phyloP scores from a whole-genome alignment of 2,329 filamentous ascomycete genomes.

The Curvularia hawaiiensis region DNA sequence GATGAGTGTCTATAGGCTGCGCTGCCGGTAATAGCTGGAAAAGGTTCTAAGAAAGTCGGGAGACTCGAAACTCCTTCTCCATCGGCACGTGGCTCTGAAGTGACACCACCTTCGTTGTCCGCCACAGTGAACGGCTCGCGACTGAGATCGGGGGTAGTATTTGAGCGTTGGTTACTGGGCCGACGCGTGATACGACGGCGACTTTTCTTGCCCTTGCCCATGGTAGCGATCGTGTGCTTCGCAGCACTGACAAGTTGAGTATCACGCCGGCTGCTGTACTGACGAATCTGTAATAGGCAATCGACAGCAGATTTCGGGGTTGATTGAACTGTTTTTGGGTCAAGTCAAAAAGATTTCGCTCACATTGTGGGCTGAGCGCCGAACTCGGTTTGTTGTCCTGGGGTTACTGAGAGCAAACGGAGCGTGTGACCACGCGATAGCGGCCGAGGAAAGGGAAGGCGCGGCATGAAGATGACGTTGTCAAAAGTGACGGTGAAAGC shows the following conservation, averaged over 20 bases:
- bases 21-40: constrained; percentile 4
- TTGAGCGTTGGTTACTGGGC: constrained; percentile 21
- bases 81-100: constrained; percentile 2
- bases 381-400: constrained; percentile 15
- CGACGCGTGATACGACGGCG: constrained; percentile 23
- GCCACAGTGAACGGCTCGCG: constrained; percentile 7
- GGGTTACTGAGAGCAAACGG: constrained; percentile 25
- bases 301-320: neutral
- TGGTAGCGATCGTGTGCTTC: constrained; percentile 10
- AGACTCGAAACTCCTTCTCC: constrained; percentile 10
- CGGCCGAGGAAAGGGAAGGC: constrained; percentile 14
- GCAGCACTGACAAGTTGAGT: constrained; percentile 2
- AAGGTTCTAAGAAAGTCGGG: constrained; percentile 6
- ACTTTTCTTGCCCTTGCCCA: constrained; percentile 25
- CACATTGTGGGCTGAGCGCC: constrained; percentile 1
- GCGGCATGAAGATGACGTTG: constrained; percentile 19
- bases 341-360: neutral
- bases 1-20: constrained; percentile 4
- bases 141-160: constrained; percentile 21
- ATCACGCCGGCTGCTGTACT: neutral
- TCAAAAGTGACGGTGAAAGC: neutral
- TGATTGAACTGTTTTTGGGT: neutral
- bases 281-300: neutral
- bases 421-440: constrained; percentile 8
- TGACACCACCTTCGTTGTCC: constrained; percentile 7